Evolutionary conservation across 768 basidiomycete species (phyloP).

Genomic region (Termitomyces eurrhizus): DNA sequence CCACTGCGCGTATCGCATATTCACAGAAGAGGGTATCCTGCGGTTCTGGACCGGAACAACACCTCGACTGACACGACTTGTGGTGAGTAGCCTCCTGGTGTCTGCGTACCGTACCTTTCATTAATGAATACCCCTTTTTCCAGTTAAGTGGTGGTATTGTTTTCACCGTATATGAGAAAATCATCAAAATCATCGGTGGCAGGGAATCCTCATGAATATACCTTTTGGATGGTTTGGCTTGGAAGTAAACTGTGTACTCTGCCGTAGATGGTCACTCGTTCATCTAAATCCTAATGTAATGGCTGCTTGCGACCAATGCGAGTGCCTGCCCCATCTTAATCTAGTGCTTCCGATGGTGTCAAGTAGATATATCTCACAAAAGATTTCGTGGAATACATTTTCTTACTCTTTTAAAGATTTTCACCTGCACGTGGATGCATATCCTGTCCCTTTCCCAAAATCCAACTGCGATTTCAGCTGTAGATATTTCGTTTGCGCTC

Average conservation of each 20-base stretch:
- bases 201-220: constrained; percentile 1
- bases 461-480: neutral
- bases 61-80: constrained; percentile 78
- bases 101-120: neutral
- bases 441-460: neutral
- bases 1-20: constrained; percentile 93
- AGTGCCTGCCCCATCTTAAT: neutral
- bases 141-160: constrained; percentile 91
- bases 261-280: neutral
- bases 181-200: constrained; percentile 46
- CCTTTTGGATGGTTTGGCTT: neutral
- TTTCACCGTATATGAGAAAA: constrained; percentile 87
- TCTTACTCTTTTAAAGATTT: neutral
- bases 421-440: neutral
- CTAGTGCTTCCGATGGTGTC: too few species aligned
- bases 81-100: constrained; percentile 46
- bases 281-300: neutral
- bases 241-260: neutral
- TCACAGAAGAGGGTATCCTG: constrained; percentile 88
- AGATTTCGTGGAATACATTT: neutral
- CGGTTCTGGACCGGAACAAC: constrained; percentile 98
- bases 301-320: neutral
- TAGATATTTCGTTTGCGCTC: neutral
- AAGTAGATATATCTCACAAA: neutral
- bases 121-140: neutral